Evolutionary conservation across 805 yeast genomes (phyloP), one percentile per base, ranked within the genome.

Genomic region (Lipomyces mesembrius): DNA sequence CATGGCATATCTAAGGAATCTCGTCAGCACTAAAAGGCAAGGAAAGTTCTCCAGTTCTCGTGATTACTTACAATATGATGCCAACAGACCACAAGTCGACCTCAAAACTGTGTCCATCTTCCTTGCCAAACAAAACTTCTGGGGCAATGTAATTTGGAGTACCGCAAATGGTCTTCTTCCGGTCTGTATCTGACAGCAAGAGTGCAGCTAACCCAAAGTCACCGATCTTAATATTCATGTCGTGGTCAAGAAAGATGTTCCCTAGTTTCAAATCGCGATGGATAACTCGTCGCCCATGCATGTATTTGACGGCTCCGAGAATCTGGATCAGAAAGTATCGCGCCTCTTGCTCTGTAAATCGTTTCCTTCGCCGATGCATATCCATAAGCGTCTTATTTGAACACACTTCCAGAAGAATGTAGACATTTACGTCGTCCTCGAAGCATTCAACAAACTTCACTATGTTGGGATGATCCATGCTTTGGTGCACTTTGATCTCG

Each of bases 81-180:
- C 99, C 99, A 71, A 92, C 87, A 9, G 99, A 96, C 99, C 99
- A 95, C 67, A 92, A 86, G 78, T 95, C 99, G 54, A 92, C 98
- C 78, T 92, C 97, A 76, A 87, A 93, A 61, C 96, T 88, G 78
- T 95, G 99, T 8, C 98, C 99, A 62, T 83, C 85, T 17, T 73
- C 73, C 74, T 92, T 92, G 35, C 97, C 96, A 53, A 92, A 90
- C 71, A 95, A 83, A 27, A 95, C 97, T 81, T 95, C 99, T 7
- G 99, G 99, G 0, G 99, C 98, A 76, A 95, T 95, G 77, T 95
- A 95, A 79, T 95, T 95, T 67, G 99, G 99, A 29, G 99, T 95
- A 63, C 99, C 99, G 79, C 99, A 95, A 64, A 95, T 91, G 56
- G 99, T 94, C 77, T 88, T 90, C 75, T 94, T 92, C 71, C 94